A percentile compares a stretch with the other conserved stretches of the same genome.
Evolutionary conservation across 2,329 filamentous ascomycete genomes (phyloP).

Genomic region (Cercospora sesami): DNA sequence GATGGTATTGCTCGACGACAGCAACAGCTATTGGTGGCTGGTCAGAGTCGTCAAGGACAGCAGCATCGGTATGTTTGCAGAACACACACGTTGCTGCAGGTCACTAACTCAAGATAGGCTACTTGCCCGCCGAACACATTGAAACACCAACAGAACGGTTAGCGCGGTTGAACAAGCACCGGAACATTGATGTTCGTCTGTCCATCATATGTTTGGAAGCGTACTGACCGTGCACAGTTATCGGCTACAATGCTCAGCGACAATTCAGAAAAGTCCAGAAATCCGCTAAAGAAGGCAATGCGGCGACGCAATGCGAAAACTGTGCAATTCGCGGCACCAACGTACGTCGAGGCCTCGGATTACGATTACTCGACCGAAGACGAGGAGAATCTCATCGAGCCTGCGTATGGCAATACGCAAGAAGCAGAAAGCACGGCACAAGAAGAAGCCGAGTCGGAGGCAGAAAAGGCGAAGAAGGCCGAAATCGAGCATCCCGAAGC

Average conservation of each 20-base stretch:
- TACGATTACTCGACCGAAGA: constrained; percentile 83
- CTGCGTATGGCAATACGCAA: constrained; percentile 24
- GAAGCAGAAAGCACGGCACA: constrained; percentile 26
- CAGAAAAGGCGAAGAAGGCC: constrained; percentile 29
- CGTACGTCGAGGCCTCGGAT: constrained; percentile 84
- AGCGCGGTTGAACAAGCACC: constrained; percentile 92
- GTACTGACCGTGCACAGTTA: constrained; percentile 51
- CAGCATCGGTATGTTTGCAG: constrained; percentile 69
- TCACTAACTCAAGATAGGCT: constrained; percentile 59
- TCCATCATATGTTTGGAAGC: constrained; percentile 3
- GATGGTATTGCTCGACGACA: constrained; percentile 97
- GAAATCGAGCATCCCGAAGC: constrained; percentile 27
- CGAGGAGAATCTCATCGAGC: constrained; percentile 39
- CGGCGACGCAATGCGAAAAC: constrained; percentile 79
- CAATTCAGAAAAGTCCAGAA: constrained; percentile 76
- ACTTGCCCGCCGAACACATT: constrained; percentile 95
- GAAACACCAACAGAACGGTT: constrained; percentile 95
- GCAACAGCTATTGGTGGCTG: constrained; percentile 99
- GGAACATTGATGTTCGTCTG: constrained; percentile 84
- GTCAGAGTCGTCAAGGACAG: constrained; percentile 96
- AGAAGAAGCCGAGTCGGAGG: constrained; percentile 27
- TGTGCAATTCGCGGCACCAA: constrained; percentile 80
- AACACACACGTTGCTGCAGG: background rate
- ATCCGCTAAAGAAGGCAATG: constrained; percentile 80
- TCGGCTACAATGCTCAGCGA: constrained; percentile 71